A percentile compares a stretch with the other conserved stretches of the same genome.
Conservation (phyloP, 495 filamentous ascomycete genomes). For the Usnea hakonensis region DNA sequence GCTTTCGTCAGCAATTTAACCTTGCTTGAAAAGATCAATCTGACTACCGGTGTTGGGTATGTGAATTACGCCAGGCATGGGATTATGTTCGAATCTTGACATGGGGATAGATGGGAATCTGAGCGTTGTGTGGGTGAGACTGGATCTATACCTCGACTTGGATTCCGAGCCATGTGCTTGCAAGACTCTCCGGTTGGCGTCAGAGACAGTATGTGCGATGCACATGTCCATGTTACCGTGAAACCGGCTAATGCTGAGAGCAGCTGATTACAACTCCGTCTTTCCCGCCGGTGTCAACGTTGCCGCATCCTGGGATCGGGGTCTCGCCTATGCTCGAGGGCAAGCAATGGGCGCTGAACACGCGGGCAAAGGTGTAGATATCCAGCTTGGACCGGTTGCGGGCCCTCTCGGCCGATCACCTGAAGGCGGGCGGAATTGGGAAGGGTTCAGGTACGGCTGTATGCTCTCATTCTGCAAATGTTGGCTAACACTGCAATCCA, state of each 20-base stretch:
- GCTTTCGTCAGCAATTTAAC: slow-evolving; percentile 78
- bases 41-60: slow-evolving; percentile 77
- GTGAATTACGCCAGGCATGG: slow-evolving; percentile 14
- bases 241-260: not conserved
- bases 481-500: slow-evolving; percentile 32
- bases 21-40: slow-evolving; percentile 85
- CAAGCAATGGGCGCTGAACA: slow-evolving; percentile 75
- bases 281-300: slow-evolving; percentile 78
- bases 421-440: slow-evolving; percentile 86
- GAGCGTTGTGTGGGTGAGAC: slow-evolving; percentile 76
- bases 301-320: slow-evolving; percentile 70
- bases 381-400: slow-evolving; percentile 82
- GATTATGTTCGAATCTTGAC: not conserved
- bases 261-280: slow-evolving; percentile 67
- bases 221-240: not conserved
- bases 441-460: slow-evolving; percentile 37
- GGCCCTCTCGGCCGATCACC: slow-evolving; percentile 73
- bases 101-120: slow-evolving; percentile 53
- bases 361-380: slow-evolving; percentile 73
- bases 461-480: not conserved
- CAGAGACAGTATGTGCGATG: slow-evolving; percentile 48
- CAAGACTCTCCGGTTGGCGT: slow-evolving; percentile 87
- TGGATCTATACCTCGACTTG: slow-evolving; percentile 56
- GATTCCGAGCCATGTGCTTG: slow-evolving; percentile 73
- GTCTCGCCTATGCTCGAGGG: slow-evolving; percentile 66